A percentile compares a stretch with the other conserved stretches of the same genome.
These are phyloP conservation scores for Diaporthe capsici DNA, from an alignment of 2,329 filamentous ascomycete genomes.

Conservation along the genomic window DNA sequence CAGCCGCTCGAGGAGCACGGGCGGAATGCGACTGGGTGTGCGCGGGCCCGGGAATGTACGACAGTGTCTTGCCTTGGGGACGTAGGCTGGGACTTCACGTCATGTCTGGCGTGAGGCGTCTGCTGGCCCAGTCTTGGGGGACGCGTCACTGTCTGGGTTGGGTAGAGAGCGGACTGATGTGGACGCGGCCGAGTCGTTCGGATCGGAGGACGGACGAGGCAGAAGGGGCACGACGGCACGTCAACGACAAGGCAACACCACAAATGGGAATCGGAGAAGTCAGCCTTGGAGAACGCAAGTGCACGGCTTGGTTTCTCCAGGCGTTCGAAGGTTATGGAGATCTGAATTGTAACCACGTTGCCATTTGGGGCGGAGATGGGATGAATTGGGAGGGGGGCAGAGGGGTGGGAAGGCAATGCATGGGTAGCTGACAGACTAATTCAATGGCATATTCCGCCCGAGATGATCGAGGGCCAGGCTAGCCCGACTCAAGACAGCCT, in stretches of 20 bases:
- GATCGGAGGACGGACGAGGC: background rate
- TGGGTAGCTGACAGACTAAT: constrained; percentile 8
- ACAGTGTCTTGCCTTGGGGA: constrained; percentile 1
- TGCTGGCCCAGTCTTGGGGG: background rate
- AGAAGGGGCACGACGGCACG: background rate
- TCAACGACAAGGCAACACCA: background rate
- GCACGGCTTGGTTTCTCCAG: background rate
- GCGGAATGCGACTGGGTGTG: constrained; percentile 11
- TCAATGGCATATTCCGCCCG: constrained; percentile 1
- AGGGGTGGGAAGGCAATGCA: background rate
- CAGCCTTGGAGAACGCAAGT: constrained; percentile 3
- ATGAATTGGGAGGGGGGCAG: background rate
- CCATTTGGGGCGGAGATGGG: constrained; percentile 22
- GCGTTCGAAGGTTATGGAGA: constrained; percentile 19
- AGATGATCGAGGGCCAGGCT: constrained; percentile 22
- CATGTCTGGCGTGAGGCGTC: constrained; percentile 15
- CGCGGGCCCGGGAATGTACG: constrained; percentile 2
- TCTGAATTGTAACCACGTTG: constrained; percentile 26
- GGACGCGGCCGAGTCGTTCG: constrained; percentile 10
- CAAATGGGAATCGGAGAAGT: constrained; percentile 1
- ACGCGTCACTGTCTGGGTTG: background rate
- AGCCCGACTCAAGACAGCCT: constrained; percentile 9
- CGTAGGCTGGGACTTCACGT: constrained; percentile 14
- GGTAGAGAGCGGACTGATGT: background rate
- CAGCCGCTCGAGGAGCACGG: constrained; percentile 28